Evolutionary conservation across 164 flowering plant genomes (phyloP).

Genomic region (Tetracentron sinense): DNA sequence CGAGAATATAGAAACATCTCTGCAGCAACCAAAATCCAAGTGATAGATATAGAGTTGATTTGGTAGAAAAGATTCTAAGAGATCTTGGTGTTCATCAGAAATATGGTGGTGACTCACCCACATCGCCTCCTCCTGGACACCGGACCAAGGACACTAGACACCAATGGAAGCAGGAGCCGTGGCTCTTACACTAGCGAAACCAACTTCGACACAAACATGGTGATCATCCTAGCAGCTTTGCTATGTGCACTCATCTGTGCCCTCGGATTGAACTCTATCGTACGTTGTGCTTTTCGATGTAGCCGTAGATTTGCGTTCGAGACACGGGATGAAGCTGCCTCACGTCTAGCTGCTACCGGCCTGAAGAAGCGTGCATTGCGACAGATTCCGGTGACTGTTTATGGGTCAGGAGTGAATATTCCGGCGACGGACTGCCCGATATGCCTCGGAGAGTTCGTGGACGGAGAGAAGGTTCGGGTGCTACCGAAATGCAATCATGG

Average conservation of each 20-base stretch:
- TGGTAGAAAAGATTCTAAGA: no score
- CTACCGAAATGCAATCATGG: conserved; percentile 66
- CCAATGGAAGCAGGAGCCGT: conserved; percentile 16
- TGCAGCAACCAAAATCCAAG: background rate
- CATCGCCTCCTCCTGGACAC: conserved; percentile 20
- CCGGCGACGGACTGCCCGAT: conserved; percentile 67
- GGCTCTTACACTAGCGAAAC: conserved; percentile 28
- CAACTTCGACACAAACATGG: conserved; percentile 78
- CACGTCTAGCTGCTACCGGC: conserved; percentile 37
- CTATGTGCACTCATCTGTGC: conserved; percentile 66
- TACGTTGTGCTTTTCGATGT: conserved; percentile 53
- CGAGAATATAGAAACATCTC: background rate
- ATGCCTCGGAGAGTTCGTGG: conserved; percentile 62
- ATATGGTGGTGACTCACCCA: conserved; percentile 2
- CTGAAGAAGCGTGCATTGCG: conserved; percentile 50
- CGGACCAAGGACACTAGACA: background rate
- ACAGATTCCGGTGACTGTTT: conserved; percentile 59
- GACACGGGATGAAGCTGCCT: conserved; percentile 27
- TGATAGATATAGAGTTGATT: no score
- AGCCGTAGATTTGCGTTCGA: conserved; percentile 34
- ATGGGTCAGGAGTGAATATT: conserved; percentile 31
- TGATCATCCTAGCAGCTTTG: conserved; percentile 63
- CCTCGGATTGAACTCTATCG: conserved; percentile 61
- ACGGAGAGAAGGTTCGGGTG: conserved; percentile 66
- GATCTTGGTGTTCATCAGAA: background rate